Evolutionary conservation across 495 filamentous ascomycete species (phyloP), one percentile per base, ranked within the genome.

Genomic region (Poronia punctata): DNA sequence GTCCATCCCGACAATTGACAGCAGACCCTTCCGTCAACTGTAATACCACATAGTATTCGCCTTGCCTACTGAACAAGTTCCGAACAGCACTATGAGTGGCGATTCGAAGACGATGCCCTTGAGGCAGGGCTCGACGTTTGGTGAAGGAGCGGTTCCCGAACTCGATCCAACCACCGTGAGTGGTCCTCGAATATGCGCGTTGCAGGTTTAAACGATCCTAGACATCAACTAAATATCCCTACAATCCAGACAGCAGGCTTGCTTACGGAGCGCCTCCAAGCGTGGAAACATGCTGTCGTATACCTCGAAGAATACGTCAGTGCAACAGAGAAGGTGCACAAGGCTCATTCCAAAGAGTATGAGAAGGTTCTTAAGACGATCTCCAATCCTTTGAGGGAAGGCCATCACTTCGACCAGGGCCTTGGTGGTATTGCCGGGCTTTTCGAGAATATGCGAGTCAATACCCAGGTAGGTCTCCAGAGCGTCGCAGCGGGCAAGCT

Each of bases 321-420:
- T 26, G 78, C 80, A 8, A 86, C 83, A 16, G 87, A 94, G 57
- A 95, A 88, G 69, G 66, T 85, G 26, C 77, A 95, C 48, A 86
- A 80, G 61, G 74, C 76, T 10, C 80, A 94, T 46, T 79, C 86
- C 20, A 97, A 96, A 70, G 92, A 97, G 57, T 92, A 94, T 52
- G 88, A 96, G 72, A 90, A 83, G 64, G 79, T 95, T 18, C 62
- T 96, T 49, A 97, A 96, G 86, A 85, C 85, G 27, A 85, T 96
- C 47, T 82, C 76, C 28, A 79, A 88, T 44, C 92, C 92, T 14
- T 65, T 98, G 50, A 83, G 71, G 49, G 86, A 96, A 57, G 84
- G 84, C 3, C 72, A 92, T 35, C 92, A 97, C 59, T 98, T 97
- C 59, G 87, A 88, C 52, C 83, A 94, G 63, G 78, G 72, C 40